These are phyloP conservation scores for Zygoascus ofunaensis DNA, from an alignment of 805 yeast genomes.

Conservation along the genomic window DNA sequence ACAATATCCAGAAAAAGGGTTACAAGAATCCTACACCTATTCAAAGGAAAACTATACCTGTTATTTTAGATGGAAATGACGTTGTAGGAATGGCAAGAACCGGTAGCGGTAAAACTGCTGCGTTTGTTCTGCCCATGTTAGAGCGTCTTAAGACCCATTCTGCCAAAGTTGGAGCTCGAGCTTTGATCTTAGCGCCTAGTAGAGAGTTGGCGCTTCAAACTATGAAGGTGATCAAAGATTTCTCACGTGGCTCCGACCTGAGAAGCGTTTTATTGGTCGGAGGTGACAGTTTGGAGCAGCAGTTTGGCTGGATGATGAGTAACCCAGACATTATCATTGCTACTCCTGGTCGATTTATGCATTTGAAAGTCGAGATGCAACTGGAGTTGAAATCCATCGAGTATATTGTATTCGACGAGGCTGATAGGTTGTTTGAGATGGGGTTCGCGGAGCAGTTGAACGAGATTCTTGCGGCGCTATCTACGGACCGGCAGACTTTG, in stretches of 20 bases:
- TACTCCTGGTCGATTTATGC: constrained; percentile 96
- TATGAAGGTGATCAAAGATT: constrained; percentile 77
- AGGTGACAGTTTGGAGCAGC: constrained; percentile 98
- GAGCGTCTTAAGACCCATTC: constrained; percentile 77
- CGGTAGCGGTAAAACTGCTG: constrained; percentile 98
- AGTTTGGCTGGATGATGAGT: constrained; percentile 82
- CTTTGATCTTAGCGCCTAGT: constrained; percentile 83
- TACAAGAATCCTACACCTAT: constrained; percentile 95
- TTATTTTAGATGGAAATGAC: constrained; percentile 77
- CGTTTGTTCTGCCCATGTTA: constrained; percentile 82
- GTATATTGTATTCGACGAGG: constrained; percentile 92
- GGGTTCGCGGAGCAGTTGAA: constrained; percentile 91
- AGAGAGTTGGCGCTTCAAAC: constrained; percentile 96
- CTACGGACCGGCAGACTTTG: constrained; percentile 75
- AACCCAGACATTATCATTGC: constrained; percentile 94
- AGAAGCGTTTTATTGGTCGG: constrained; percentile 80
- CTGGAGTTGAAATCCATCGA: constrained; percentile 75
- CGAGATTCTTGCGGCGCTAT: constrained; percentile 77
- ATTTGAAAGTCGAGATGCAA: constrained; percentile 91
- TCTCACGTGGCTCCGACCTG: constrained; percentile 73
- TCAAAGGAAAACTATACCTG: constrained; percentile 90
- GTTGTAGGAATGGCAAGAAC: constrained; percentile 99
- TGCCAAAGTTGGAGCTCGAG: constrained; percentile 82
- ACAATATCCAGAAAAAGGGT: constrained; percentile 74
- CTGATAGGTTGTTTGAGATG: constrained; percentile 92